Conservation (phyloP, 306 rosid species). For the Carpinus viminea region DNA sequence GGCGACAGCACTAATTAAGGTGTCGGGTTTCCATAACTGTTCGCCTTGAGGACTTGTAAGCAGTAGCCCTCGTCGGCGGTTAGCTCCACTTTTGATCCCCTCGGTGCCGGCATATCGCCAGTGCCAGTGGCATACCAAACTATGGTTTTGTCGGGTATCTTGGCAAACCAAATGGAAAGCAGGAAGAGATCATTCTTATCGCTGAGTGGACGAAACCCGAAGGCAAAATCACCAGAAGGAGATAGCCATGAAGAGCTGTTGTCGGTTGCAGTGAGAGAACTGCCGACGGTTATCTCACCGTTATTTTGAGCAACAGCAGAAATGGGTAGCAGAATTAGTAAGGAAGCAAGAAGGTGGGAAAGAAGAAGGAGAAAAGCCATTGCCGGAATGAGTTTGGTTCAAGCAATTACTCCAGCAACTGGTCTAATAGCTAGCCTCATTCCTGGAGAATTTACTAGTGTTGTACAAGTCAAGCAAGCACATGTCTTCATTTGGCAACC, state of each 20-base stretch:
- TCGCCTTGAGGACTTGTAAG: conserved; percentile 37
- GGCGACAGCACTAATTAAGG: conserved; percentile 7
- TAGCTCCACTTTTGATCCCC: conserved; percentile 45
- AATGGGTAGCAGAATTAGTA: conserved; percentile 24
- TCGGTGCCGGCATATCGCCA: conserved; percentile 30
- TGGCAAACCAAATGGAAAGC: conserved; percentile 58
- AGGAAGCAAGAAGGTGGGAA: conserved; percentile 19
- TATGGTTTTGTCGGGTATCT: conserved; percentile 32
- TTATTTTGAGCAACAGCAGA: conserved; percentile 35
- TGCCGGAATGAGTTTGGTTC: not conserved
- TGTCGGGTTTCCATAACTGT: conserved; percentile 28
- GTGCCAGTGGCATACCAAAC: conserved; percentile 50
- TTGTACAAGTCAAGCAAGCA: too few relatives aligned
- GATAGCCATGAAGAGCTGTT: conserved; percentile 47
- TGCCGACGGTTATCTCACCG: conserved; percentile 26
- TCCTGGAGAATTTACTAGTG: too few relatives aligned
- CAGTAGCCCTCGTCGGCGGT: conserved; percentile 17
- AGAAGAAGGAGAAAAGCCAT: conserved; percentile 25
- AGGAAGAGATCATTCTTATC: conserved; percentile 29
- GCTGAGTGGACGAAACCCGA: conserved; percentile 44
- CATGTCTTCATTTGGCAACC: too few relatives aligned
- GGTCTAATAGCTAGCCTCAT: too few relatives aligned
- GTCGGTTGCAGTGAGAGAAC: conserved; percentile 29
- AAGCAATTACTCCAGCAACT: too few relatives aligned
- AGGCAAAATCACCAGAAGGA: conserved; percentile 60